A percentile compares a stretch with the other conserved stretches of the same genome.
These are phyloP conservation scores for Exsudoporus frostii DNA, from an alignment of 768 basidiomycete genomes.

Conservation along the genomic window DNA sequence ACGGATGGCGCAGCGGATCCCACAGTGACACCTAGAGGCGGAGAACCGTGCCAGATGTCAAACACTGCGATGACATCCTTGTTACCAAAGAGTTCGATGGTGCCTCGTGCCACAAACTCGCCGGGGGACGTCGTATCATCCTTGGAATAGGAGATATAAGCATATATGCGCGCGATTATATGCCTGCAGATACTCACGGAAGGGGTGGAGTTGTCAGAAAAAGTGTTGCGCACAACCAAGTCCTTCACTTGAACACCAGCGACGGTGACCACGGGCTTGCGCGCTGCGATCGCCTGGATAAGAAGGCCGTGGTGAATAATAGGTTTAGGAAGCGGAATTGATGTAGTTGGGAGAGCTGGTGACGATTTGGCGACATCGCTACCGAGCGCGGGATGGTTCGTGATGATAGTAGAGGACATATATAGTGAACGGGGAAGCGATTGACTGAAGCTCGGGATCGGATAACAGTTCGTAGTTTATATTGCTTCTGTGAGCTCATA, in stretches of 20 bases:
- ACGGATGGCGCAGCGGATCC: conserved; percentile 1
- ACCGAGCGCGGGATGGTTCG: too few relatives aligned
- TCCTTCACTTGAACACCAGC: neutral
- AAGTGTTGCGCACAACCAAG: neutral
- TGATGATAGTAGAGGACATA: too few relatives aligned
- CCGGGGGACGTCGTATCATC: neutral
- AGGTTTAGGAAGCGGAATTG: neutral
- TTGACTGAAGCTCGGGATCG: too few relatives aligned
- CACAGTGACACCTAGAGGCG: neutral
- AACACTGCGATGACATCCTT: conserved; percentile 1
- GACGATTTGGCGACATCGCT: too few relatives aligned
- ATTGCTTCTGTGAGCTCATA: too few relatives aligned
- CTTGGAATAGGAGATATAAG: neutral
- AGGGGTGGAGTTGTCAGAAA: neutral
- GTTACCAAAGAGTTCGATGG: conserved; percentile 2
- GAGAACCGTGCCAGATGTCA: conserved; percentile 4
- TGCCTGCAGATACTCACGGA: neutral
- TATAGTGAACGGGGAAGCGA: too few relatives aligned
- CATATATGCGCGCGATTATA: neutral
- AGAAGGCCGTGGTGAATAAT: neutral
- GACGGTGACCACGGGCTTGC: neutral
- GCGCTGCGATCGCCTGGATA: neutral
- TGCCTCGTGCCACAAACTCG: neutral
- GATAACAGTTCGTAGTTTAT: too few relatives aligned
- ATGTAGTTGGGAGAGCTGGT: neutral